Conservation (phyloP, 2,329 filamentous ascomycete species). For the Cordyceps cateniannulata region DNA sequence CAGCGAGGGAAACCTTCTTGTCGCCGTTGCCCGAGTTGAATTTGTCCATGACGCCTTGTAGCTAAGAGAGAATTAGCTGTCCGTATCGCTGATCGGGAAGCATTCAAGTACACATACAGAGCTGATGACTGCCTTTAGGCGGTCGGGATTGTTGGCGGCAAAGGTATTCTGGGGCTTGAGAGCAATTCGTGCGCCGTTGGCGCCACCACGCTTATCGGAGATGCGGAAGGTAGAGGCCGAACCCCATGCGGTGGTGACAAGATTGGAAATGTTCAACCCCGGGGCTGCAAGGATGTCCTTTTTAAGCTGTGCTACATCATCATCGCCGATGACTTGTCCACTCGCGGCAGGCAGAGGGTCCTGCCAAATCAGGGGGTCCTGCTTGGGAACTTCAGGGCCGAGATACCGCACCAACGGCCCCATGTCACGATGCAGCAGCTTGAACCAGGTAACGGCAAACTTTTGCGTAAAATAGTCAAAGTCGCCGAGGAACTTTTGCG, state of each 20-base stretch:
- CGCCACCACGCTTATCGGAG: slow-evolving; percentile 75
- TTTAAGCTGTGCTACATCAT: slow-evolving; percentile 61
- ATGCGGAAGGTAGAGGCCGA: slow-evolving; percentile 67
- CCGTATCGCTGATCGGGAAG: not conserved
- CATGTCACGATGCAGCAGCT: slow-evolving; percentile 75
- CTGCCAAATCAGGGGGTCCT: slow-evolving; percentile 61
- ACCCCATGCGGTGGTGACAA: slow-evolving; percentile 63
- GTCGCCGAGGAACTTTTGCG: slow-evolving; percentile 60
- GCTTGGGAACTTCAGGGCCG: slow-evolving; percentile 67
- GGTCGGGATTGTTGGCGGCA: slow-evolving; percentile 65
- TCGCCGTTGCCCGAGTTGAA: slow-evolving; percentile 39
- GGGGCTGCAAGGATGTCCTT: slow-evolving; percentile 52
- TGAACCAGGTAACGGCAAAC: slow-evolving; percentile 75
- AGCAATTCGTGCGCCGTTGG: slow-evolving; percentile 72
- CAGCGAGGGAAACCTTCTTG: slow-evolving; percentile 70
- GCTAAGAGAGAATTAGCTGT: not conserved
- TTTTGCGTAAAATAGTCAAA: slow-evolving; percentile 62
- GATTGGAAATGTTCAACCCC: slow-evolving; percentile 53
- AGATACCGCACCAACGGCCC: slow-evolving; percentile 65
- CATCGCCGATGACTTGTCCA: slow-evolving; percentile 51
- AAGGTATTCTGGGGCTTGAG: slow-evolving; percentile 66
- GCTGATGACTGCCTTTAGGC: slow-evolving; percentile 55
- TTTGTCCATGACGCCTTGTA: slow-evolving; percentile 1
- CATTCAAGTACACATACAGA: slow-evolving; percentile 52
- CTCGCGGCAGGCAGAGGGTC: slow-evolving; percentile 59